phyloP scores from a whole-genome alignment of 495 filamentous ascomycete genomes.

The Cercophora scortea region DNA sequence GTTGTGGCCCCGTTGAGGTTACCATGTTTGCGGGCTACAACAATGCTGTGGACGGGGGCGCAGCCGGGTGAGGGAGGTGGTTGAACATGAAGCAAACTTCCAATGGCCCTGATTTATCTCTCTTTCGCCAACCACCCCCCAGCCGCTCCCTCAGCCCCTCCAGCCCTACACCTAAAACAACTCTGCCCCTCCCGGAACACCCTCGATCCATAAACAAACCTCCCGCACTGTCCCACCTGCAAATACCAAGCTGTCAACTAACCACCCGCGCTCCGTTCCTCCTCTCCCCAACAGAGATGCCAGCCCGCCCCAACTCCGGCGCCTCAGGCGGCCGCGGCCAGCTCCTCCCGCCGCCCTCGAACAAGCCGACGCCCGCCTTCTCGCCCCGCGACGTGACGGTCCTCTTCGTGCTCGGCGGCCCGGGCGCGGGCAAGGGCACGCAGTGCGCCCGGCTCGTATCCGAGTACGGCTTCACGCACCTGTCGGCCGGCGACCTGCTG shows the following conservation, averaged over 20 bases:
- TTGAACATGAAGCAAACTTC: too few species aligned
- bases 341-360: constrained; percentile 34
- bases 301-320: constrained; percentile 13
- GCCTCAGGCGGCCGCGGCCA: constrained; percentile 21
- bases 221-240: too few species aligned
- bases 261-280: too few species aligned
- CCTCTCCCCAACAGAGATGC: constrained; percentile 18
- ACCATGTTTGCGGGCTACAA: too few species aligned
- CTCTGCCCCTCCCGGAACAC: neutral
- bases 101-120: too few species aligned
- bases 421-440: constrained; percentile 72
- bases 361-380: constrained; percentile 64
- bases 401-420: constrained; percentile 76
- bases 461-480: constrained; percentile 89
- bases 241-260: too few species aligned
- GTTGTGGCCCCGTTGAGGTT: too few species aligned
- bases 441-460: constrained; percentile 83
- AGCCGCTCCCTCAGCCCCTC: too few species aligned
- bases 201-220: constrained; percentile 3
- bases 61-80: too few species aligned
- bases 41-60: too few species aligned
- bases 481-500: constrained; percentile 87
- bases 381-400: constrained; percentile 73
- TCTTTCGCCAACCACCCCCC: too few species aligned
- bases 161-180: too few species aligned